Evolutionary conservation across 2,329 filamentous ascomycete genomes (phyloP), one percentile per base, ranked within the genome.

Genomic region (Chlorencoelia australis): DNA sequence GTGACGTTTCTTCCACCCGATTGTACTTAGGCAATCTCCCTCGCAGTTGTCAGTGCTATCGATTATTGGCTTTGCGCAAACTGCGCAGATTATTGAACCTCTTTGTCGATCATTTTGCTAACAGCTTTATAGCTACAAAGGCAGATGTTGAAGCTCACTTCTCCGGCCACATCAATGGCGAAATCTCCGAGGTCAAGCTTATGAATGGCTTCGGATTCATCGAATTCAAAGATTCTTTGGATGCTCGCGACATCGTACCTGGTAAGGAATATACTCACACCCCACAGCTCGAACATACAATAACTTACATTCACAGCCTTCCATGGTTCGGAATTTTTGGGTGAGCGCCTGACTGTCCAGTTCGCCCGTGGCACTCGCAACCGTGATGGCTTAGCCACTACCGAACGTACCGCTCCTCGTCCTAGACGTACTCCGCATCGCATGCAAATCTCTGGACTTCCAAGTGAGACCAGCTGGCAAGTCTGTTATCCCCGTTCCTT

Each of bases 191-290:
- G 69, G 89, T 98, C 68, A 98, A 98, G 71, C 78, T 98, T 47
- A 98, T 98, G 91, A 96, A 94, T 61, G 91, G 91, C 57, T 98
- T 98, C 60, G 91, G 91, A 61, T 98, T 98, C 70, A 94, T 98
- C 60, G 91, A 98, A 65, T 98, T 96, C 66, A 93, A 95, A 65
- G 91, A 96, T 67, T 79, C 87, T 41, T 85, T 95, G 82, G 91
- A 98, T 67, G 91, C 91, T 51, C 83, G 89, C 59, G 91, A 98
- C 67, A 88, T 98, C 48, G 91, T 98, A 57, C 91, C 91, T 64
- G 89, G 91, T 95, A 75, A 80, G 57, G 31, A 37, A 40, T 29
- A 30, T 18, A 37, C 43, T 41, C 34, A 41, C 28, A 38, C 37
- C 43, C 41, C 34, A 41, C 28, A 38, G 38, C 36, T 40, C 37